Evolutionary conservation across 2,329 filamentous ascomycete species (phyloP), one percentile per base, ranked within the genome.

Genomic region (Diplocarpon rosae): DNA sequence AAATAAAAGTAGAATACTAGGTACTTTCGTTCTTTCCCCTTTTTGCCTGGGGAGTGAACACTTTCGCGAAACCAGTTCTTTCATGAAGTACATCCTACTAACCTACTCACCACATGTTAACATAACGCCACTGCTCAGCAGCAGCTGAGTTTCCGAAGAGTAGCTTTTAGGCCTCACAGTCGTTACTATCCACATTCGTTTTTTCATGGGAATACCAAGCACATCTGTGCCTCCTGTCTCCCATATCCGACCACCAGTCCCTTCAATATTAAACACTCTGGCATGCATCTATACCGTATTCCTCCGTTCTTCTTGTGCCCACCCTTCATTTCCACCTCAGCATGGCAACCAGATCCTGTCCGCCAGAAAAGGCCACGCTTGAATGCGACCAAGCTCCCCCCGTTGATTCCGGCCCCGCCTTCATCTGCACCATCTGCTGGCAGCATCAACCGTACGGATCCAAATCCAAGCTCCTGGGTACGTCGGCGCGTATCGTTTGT

Each of bases 401-500:
- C 14, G 8, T 15, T 15, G 7, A 24, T 13, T 9, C 37, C 12
- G 47, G 51, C 9, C 47, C 56, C 14, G 52, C 62, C 29, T 76
- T 76, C 59, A 69, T 70, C 15, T 78, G 74, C 55, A 76, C 71
- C 1, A 75, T 77, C 54, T 77, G 73, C 64, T 72, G 69, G 65
- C 64, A 65, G 42, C 56, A 66, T 59, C 32, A 57, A 55, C 14
- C 62, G 59, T 0, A 55, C 56, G 12, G 66, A 64, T 3, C 64
- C 56, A 37, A 57, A 27, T 56, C 57, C 3, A 57, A 55, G 20
- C 38, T 70, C 14, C 57, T 77, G 2, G 72, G 72, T 9, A 63
- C 61, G 13, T 65, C 66, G 0, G 64, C 66, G 2, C 68, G 72
- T 2, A 69, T 76, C 3, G 65, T 69, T 17, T 78, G 73, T 56